These are phyloP conservation scores for Eucalyptus marginata DNA, from an alignment of 345 rosid genomes.

Conservation along the genomic window DNA sequence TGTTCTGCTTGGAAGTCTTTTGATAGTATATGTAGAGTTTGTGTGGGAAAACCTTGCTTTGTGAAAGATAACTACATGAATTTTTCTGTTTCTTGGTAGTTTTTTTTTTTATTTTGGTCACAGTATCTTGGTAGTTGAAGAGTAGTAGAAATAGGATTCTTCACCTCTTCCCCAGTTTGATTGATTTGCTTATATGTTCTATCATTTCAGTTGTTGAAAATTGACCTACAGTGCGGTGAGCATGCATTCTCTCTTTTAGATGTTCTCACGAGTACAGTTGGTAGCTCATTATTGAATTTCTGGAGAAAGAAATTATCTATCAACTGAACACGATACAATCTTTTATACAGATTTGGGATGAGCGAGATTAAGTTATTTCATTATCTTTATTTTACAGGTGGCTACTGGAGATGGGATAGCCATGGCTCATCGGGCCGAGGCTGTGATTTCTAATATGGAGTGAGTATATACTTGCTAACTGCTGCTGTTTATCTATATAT, in stretches of 20 bases:
- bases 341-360: not conserved
- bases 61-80: not conserved
- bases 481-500: not conserved
- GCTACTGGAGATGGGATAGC: constrained; percentile 99
- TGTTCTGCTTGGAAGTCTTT: not conserved
- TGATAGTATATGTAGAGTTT: not conserved
- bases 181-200: not conserved
- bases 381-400: constrained; percentile 35
- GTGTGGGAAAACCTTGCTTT: not conserved
- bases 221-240: not conserved
- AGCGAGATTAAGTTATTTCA: not conserved
- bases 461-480: constrained; percentile 19
- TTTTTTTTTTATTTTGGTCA: no score
- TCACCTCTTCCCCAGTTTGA: not conserved
- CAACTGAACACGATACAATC: not conserved
- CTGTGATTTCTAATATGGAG: constrained; percentile 98
- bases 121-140: not conserved
- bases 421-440: constrained; percentile 94
- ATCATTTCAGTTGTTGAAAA: not conserved
- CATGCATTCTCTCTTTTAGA: not conserved
- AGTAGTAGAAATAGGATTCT: not conserved
- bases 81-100: not conserved
- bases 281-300: not conserved
- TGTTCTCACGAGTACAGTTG: not conserved
- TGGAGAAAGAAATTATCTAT: not conserved